Evolutionary conservation across 2,329 filamentous ascomycete species (phyloP).

Genomic region (Cercospora berteroae): DNA sequence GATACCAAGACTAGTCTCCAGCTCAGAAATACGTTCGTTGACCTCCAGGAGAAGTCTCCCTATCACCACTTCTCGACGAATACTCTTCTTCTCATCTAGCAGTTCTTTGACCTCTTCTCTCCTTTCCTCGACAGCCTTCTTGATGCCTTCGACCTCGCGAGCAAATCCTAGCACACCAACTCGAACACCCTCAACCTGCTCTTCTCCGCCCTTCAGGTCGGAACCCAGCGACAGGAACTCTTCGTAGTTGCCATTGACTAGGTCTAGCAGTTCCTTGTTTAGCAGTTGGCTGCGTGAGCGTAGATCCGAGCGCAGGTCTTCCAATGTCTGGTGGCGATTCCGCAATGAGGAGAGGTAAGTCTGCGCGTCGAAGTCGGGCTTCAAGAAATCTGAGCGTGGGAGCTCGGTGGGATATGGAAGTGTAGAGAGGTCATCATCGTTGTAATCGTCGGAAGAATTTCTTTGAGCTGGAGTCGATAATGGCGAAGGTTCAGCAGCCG

Average conservation of each 20-base stretch:
- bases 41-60: constrained; percentile 65
- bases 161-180: constrained; percentile 84
- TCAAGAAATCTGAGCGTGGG: constrained; percentile 77
- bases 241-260: constrained; percentile 93
- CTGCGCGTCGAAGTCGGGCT: constrained; percentile 72
- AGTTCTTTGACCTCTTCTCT: constrained; percentile 62
- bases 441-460: constrained; percentile 44
- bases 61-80: constrained; percentile 62
- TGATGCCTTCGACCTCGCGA: constrained; percentile 75
- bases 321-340: constrained; percentile 90
- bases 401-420: constrained; percentile 88
- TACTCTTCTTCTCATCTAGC: constrained; percentile 64
- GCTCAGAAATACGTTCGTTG: constrained; percentile 59
- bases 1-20: constrained; percentile 65
- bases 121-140: constrained; percentile 61
- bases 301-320: constrained; percentile 84
- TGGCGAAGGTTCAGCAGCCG: constrained; percentile 33
- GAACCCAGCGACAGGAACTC: constrained; percentile 82
- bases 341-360: constrained; percentile 78
- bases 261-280: constrained; percentile 81
- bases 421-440: constrained; percentile 61
- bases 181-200: constrained; percentile 84
- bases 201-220: constrained; percentile 81
- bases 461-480: constrained; percentile 38
- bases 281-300: constrained; percentile 76